A percentile compares a stretch with the other conserved stretches of the same genome.
These are phyloP conservation scores for Lyophyllum atratum DNA, from an alignment of 768 basidiomycete species.

Conservation along the genomic window DNA sequence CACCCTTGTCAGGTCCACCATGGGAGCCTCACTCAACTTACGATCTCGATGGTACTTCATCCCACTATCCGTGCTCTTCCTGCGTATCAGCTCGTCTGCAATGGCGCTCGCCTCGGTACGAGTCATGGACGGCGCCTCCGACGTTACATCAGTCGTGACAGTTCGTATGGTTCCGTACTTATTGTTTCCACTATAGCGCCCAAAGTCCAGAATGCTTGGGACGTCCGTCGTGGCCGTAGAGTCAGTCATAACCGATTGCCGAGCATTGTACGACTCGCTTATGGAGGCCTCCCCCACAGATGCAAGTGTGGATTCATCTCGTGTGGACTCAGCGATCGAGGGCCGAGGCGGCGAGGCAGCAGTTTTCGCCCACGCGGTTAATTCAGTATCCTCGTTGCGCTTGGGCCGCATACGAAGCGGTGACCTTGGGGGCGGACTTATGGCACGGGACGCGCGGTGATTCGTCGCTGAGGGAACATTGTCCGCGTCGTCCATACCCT, in stretches of 20 bases:
- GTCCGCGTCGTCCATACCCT: slow-evolving; percentile 21
- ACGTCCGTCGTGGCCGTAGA: slow-evolving; percentile 47
- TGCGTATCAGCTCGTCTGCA: slow-evolving; percentile 50
- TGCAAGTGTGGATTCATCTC: slow-evolving; percentile 32
- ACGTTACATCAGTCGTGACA: slow-evolving; percentile 81
- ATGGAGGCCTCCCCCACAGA: slow-evolving; percentile 41
- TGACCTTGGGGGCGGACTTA: slow-evolving; percentile 41
- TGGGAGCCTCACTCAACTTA: slow-evolving; percentile 61
- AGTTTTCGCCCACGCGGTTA: slow-evolving; percentile 31
- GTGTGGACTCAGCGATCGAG: slow-evolving; percentile 36
- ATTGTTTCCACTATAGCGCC: slow-evolving; percentile 41
- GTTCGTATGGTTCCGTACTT: slow-evolving; percentile 82
- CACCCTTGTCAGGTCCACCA: slow-evolving; percentile 65
- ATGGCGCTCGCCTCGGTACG: slow-evolving; percentile 64
- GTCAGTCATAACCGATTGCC: slow-evolving; percentile 69
- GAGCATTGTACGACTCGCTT: slow-evolving; percentile 36
- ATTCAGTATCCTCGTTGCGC: slow-evolving; percentile 29
- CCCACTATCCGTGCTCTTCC: slow-evolving; percentile 22
- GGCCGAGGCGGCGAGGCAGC: slow-evolving; percentile 28
- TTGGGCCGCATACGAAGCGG: slow-evolving; percentile 47
- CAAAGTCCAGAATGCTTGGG: slow-evolving; percentile 63
- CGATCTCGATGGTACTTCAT: slow-evolving; percentile 48
- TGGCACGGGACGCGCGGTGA: slow-evolving; percentile 38
- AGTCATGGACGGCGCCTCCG: slow-evolving; percentile 67
- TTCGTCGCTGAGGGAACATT: slow-evolving; percentile 34